phyloP scores from a whole-genome alignment of 192 early-diverging fungal species.

The Diversispora epigaea region DNA sequence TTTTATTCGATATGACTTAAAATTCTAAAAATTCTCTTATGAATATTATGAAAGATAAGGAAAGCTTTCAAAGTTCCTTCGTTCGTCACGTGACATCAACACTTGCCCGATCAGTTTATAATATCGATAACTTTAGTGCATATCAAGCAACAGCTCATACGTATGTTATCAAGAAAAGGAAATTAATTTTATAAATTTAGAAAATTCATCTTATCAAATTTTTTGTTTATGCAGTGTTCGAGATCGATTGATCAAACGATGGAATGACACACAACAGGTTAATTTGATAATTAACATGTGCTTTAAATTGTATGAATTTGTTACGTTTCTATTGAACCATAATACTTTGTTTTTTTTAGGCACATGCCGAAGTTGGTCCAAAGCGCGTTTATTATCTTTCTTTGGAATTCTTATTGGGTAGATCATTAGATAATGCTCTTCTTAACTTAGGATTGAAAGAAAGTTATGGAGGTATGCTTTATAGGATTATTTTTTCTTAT shows the following conservation, averaged over 20 bases:
- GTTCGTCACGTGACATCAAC: conserved; percentile 89
- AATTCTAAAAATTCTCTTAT: background rate
- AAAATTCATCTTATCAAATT: too few species aligned
- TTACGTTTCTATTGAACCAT: too few species aligned
- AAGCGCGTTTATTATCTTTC: conserved; percentile 98
- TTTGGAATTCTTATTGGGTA: conserved; percentile 94
- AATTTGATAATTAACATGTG: too few species aligned
- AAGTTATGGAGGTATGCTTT: conserved; percentile 58
- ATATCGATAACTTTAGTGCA: conserved; percentile 89
- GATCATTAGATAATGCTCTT: conserved; percentile 96
- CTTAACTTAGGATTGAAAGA: conserved; percentile 82
- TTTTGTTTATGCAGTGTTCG: conserved; percentile 60
- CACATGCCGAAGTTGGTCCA: conserved; percentile 72
- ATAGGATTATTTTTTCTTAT: background rate
- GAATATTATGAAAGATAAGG: conserved; percentile 52
- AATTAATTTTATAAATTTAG: too few species aligned
- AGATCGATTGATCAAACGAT: conserved; percentile 87
- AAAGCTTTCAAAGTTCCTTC: conserved; percentile 80
- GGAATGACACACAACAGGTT: conserved; percentile 92
- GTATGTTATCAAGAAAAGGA: conserved; percentile 38
- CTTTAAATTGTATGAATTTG: too few species aligned
- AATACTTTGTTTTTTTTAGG: too few species aligned
- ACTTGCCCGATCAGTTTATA: conserved; percentile 81
- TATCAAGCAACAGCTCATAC: conserved; percentile 92
- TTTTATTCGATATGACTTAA: background rate